Conservation (phyloP, 1,284 basidiomycete species). For the Amylostereum chailletii region DNA sequence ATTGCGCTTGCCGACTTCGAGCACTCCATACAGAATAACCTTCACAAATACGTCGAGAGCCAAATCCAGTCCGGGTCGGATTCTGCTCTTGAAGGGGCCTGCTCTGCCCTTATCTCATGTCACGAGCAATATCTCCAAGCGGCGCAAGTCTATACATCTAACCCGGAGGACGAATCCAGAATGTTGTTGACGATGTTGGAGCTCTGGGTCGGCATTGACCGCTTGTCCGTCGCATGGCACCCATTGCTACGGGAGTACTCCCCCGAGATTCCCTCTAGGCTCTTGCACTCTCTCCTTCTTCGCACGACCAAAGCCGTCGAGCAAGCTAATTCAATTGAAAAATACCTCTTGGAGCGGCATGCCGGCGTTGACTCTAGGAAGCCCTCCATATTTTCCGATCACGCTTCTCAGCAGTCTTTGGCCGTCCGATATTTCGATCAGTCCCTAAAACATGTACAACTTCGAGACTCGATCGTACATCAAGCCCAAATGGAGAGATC, state of each 20-base stretch:
- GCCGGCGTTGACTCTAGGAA: conserved; percentile 1
- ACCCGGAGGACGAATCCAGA: conserved; percentile 32
- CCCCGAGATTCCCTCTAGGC: conserved; percentile 29
- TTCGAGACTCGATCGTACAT: neutral
- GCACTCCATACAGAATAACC: conserved; percentile 15
- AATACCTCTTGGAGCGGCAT: conserved; percentile 23
- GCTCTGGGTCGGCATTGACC: conserved; percentile 38
- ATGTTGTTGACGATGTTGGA: conserved; percentile 34
- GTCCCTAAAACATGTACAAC: neutral
- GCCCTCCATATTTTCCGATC: neutral
- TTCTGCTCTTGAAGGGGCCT: neutral
- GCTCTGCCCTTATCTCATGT: conserved; percentile 16
- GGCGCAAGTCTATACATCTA: conserved; percentile 16
- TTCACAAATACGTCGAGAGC: conserved; percentile 23
- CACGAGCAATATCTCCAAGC: conserved; percentile 18
- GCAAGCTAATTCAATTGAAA: conserved; percentile 18
- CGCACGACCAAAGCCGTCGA: conserved; percentile 18
- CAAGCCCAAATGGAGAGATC: neutral
- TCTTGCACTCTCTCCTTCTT: conserved; percentile 32
- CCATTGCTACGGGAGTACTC: conserved; percentile 32
- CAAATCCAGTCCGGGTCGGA: neutral
- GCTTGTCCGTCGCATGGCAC: conserved; percentile 20
- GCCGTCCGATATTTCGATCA: neutral
- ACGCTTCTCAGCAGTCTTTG: neutral
- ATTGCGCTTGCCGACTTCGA: conserved; percentile 17